These are phyloP conservation scores for Fagus sylvatica DNA, from an alignment of 306 rosid species.

Conservation along the genomic window DNA sequence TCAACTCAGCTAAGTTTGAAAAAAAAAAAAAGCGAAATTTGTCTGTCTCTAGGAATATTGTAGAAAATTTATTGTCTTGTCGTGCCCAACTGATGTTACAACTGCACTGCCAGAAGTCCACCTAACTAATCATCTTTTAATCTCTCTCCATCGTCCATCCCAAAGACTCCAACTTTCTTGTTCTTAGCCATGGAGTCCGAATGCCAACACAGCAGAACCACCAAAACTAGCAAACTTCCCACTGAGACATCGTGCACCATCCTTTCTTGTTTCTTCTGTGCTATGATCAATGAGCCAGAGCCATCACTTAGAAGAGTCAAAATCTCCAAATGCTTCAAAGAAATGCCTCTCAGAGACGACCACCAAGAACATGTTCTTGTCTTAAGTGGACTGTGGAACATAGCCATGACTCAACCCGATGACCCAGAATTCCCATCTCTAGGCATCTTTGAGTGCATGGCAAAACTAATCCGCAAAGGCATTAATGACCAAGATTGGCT, in stretches of 20 bases:
- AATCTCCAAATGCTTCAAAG: constrained; percentile 44
- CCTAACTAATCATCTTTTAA: constrained; percentile 1
- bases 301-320: constrained; percentile 37
- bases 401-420: constrained; percentile 56
- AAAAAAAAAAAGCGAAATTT: no score
- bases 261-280: constrained; percentile 61
- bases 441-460: constrained; percentile 66
- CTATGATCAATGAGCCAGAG: constrained; percentile 49
- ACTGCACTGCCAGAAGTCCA: background rate
- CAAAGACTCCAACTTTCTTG: background rate
- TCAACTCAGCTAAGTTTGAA: no score
- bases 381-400: constrained; percentile 58
- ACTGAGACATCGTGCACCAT: constrained; percentile 25
- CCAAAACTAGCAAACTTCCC: constrained; percentile 7
- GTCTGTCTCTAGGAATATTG: no score
- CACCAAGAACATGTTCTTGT: constrained; percentile 52
- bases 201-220: constrained; percentile 21
- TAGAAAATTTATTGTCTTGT: background rate
- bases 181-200: constrained; percentile 34
- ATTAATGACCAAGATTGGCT: constrained; percentile 51
- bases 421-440: constrained; percentile 65
- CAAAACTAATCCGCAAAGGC: constrained; percentile 51
- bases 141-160: background rate
- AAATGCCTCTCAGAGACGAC: constrained; percentile 49
- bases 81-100: constrained; percentile 15